A percentile compares a stretch with the other conserved stretches of the same genome.
Evolutionary conservation across 1,139 yeast species (phyloP).

Genomic region (Blastobotrys raffinosifermentans): DNA sequence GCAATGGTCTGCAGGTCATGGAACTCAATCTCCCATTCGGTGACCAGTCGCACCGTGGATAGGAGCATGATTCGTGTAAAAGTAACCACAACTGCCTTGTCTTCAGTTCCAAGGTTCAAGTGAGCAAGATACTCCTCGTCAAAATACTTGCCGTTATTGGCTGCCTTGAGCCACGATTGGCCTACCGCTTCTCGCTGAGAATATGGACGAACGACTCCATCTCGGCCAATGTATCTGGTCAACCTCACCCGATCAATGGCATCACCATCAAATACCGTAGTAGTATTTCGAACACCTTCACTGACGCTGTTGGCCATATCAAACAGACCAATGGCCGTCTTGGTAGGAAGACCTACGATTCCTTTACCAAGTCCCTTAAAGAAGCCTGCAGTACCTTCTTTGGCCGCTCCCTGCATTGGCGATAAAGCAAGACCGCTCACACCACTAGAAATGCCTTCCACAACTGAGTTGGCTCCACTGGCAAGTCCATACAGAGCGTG

Average conservation of each 20-base stretch:
- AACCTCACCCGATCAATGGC: constrained; percentile 75
- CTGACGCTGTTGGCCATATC: constrained; percentile 90
- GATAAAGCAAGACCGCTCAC: constrained; percentile 85
- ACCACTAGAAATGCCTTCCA: constrained; percentile 84
- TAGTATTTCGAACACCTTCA: constrained; percentile 89
- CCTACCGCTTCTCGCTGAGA: constrained; percentile 89
- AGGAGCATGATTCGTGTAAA: constrained; percentile 64
- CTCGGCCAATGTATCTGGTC: constrained; percentile 68
- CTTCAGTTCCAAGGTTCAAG: constrained; percentile 61
- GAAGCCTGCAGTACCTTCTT: constrained; percentile 86
- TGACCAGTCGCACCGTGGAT: constrained; percentile 53
- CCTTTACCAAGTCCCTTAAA: constrained; percentile 93
- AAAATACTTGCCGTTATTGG: constrained; percentile 72
- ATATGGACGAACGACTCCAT: constrained; percentile 67
- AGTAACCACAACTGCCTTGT: constrained; percentile 70
- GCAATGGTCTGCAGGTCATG: constrained; percentile 62
- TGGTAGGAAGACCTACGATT: constrained; percentile 90
- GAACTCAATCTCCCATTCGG: constrained; percentile 62
- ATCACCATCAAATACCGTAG: constrained; percentile 82
- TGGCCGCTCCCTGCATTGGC: constrained; percentile 81
- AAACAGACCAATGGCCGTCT: constrained; percentile 91
- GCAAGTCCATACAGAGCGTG: constrained; percentile 88
- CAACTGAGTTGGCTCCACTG: constrained; percentile 81
- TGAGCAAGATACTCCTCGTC: constrained; percentile 81
- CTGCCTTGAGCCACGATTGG: constrained; percentile 80